phyloP scores from a whole-genome alignment of 2,329 filamentous ascomycete species.

The Helicocarpus griseus region DNA sequence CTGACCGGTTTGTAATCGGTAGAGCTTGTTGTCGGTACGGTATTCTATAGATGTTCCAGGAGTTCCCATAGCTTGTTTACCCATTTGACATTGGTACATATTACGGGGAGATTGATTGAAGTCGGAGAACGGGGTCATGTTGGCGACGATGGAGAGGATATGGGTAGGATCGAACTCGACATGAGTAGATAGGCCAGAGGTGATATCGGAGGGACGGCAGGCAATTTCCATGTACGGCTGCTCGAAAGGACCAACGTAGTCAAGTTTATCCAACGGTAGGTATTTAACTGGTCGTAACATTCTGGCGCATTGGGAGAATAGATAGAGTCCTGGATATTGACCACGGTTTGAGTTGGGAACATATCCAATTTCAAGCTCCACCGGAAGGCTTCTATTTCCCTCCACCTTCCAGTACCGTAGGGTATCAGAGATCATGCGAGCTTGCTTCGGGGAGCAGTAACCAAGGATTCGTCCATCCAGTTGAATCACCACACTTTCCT shows the following conservation, averaged over 20 bases:
- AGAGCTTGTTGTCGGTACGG: slow-evolving; percentile 95
- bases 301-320: slow-evolving; percentile 73
- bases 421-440: slow-evolving; percentile 71
- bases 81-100: slow-evolving; percentile 99
- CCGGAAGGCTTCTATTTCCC: slow-evolving; percentile 67
- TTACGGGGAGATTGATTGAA: slow-evolving; percentile 98
- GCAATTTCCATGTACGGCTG: slow-evolving; percentile 98
- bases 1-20: slow-evolving; percentile 88
- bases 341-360: slow-evolving; percentile 80
- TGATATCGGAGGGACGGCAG: slow-evolving; percentile 75
- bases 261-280: slow-evolving; percentile 71
- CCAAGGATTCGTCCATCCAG: slow-evolving; percentile 84
- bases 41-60: slow-evolving; percentile 75
- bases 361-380: slow-evolving; percentile 82
- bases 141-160: slow-evolving; percentile 93
- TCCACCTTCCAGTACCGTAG: slow-evolving; percentile 94
- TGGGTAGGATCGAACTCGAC: slow-evolving; percentile 92
- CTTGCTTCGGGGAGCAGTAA: slow-evolving; percentile 79
- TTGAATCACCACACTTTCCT: slow-evolving; percentile 80
- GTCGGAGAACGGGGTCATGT: slow-evolving; percentile 97
- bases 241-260: slow-evolving; percentile 86
- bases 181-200: slow-evolving; percentile 82
- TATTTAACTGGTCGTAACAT: slow-evolving; percentile 93
- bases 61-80: slow-evolving; percentile 98
- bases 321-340: slow-evolving; percentile 93